Percentiles rank a stretch among this genome's conserved stretches.
Conservation (phyloP, 2,329 filamentous ascomycete species). For the Allantophomopsis cytisporea region DNA sequence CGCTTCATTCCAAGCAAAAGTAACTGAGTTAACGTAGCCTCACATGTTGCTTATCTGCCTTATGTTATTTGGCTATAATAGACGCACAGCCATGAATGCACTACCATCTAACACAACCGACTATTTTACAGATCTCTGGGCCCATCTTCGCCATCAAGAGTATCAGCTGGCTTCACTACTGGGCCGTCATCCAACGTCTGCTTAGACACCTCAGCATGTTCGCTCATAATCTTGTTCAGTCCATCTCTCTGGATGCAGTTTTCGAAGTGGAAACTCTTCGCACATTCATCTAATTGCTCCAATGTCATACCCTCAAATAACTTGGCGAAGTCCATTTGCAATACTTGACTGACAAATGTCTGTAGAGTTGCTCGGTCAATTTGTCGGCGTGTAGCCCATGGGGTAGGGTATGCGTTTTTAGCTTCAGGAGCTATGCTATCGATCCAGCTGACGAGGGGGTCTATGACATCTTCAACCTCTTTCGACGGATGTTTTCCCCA, state of each 20-base stretch:
- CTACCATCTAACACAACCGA: too few relatives aligned
- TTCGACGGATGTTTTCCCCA: conserved; percentile 29
- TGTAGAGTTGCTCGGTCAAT: conserved; percentile 6
- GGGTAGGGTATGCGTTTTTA: conserved; percentile 12
- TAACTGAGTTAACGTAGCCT: too few relatives aligned
- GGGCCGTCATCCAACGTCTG: not conserved
- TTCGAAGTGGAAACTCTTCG: conserved; percentile 36
- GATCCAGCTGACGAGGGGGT: conserved; percentile 15
- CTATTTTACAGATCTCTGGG: too few relatives aligned
- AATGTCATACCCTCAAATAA: conserved; percentile 33
- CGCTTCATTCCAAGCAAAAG: too few relatives aligned
- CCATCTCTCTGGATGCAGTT: conserved; percentile 35
- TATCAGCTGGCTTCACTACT: not conserved
- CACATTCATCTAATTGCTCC: conserved; percentile 31
- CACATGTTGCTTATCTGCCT: too few relatives aligned
- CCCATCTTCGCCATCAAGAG: not conserved
- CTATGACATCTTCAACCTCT: conserved; percentile 19
- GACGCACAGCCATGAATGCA: too few relatives aligned
- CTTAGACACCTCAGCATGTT: conserved; percentile 2
- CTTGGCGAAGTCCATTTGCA: conserved; percentile 33
- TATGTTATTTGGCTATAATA: too few relatives aligned
- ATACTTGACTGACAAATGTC: conserved; percentile 5
- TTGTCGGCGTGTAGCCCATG: conserved; percentile 13
- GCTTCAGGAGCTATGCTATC: conserved; percentile 11
- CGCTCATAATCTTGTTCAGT: conserved; percentile 25